A percentile compares a stretch with the other conserved stretches of the same genome.
phyloP scores from a whole-genome alignment of 495 filamentous ascomycete genomes.

The Tuber borchii region DNA sequence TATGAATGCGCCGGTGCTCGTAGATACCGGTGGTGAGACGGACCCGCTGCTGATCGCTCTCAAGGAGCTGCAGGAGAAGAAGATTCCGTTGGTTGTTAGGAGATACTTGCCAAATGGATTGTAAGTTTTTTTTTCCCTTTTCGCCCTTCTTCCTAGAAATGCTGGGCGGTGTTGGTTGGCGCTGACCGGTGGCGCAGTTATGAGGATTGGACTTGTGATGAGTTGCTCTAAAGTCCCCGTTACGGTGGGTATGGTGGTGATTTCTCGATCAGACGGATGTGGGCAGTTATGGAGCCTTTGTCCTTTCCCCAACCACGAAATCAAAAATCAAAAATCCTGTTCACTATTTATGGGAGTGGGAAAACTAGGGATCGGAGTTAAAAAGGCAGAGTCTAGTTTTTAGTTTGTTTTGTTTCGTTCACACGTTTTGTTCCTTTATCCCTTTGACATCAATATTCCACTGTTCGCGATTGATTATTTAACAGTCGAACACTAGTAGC shows the following conservation, averaged over 20 bases:
- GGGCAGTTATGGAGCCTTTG: not conserved
- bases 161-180: constrained; percentile 11
- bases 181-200: constrained; percentile 56
- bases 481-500: not conserved
- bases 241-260: not conserved
- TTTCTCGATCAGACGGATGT: not conserved
- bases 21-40: constrained; percentile 94
- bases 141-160: not conserved
- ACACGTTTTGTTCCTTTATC: not conserved
- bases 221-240: constrained; percentile 50
- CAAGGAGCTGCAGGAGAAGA: constrained; percentile 96
- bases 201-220: constrained; percentile 98
- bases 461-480: not conserved
- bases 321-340: constrained; percentile 1
- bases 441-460: not conserved
- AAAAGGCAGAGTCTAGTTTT: not conserved
- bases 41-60: constrained; percentile 95
- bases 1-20: constrained; percentile 95
- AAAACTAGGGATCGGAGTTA: not conserved
- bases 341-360: not conserved
- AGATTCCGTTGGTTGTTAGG: constrained; percentile 90
- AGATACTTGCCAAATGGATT: constrained; percentile 94
- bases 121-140: constrained; percentile 53
- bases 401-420: not conserved
- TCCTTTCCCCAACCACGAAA: not conserved